These are phyloP conservation scores for Acacia crassicarpa DNA, from an alignment of 306 rosid species.

Conservation along the genomic window DNA sequence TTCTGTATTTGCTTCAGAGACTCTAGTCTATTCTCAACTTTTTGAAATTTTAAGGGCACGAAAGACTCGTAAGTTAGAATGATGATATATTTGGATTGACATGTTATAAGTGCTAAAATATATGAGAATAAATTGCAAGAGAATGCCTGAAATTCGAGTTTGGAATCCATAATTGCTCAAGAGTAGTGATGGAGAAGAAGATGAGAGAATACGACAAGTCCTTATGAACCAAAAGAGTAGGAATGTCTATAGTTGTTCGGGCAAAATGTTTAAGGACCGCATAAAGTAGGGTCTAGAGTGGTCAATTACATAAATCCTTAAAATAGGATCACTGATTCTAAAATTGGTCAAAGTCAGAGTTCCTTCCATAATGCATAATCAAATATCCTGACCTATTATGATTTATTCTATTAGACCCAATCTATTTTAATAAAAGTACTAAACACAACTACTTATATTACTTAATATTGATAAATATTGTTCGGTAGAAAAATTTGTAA, in stretches of 20 bases:
- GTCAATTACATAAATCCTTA: neutral
- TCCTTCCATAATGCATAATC: neutral
- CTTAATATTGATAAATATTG: neutral
- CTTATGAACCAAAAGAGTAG: neutral
- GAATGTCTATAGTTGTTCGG: neutral
- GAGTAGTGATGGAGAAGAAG: neutral
- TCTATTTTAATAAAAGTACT: neutral
- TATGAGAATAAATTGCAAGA: neutral
- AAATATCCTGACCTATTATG: neutral
- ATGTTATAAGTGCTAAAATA: neutral
- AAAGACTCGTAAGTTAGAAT: neutral
- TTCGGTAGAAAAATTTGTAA: neutral
- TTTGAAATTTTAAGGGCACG: neutral
- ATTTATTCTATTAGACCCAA: neutral
- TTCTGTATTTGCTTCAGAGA: neutral
- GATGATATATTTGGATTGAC: slow-evolving; percentile 1
- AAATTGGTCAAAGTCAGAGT: neutral
- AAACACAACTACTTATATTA: neutral
- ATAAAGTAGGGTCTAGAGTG: neutral
- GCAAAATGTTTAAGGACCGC: neutral
- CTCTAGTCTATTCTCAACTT: neutral
- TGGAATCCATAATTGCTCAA: neutral
- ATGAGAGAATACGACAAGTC: neutral
- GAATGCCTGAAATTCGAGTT: neutral
- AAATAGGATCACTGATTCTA: neutral